Evolutionary conservation across 2,329 filamentous ascomycete genomes (phyloP).

Genomic region (Cercospora sp.): DNA sequence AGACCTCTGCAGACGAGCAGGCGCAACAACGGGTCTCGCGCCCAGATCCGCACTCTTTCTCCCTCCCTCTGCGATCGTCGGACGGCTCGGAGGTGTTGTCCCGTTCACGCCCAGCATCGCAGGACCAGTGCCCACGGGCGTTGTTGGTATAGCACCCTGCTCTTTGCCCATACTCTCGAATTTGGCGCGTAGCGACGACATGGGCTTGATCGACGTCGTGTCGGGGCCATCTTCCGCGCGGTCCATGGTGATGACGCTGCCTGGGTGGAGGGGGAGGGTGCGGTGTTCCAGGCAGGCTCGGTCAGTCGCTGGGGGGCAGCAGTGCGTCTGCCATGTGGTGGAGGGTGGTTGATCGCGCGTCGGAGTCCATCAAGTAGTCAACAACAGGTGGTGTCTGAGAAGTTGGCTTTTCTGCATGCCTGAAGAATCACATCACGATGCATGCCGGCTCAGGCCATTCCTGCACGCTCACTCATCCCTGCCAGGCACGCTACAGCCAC

Average conservation of each 20-base stretch:
- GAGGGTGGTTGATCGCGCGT: not conserved
- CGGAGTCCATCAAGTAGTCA: not conserved
- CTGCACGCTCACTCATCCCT: conserved; percentile 4
- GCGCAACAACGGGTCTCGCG: conserved; percentile 7
- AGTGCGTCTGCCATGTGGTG: conserved; percentile 8
- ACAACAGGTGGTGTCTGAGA: not conserved
- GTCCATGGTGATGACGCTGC: conserved; percentile 25
- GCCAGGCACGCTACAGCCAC: conserved; percentile 8
- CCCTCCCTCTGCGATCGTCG: conserved; percentile 14
- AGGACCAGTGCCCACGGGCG: conserved; percentile 18
- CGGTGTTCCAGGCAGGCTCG: not conserved
- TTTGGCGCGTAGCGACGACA: conserved; percentile 76
- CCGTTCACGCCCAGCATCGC: conserved; percentile 10
- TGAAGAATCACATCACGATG: conserved; percentile 7
- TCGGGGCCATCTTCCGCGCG: conserved; percentile 62
- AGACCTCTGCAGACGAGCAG: conserved; percentile 24
- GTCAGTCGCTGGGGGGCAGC: conserved; percentile 7
- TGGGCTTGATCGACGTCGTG: conserved; percentile 76
- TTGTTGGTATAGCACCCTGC: conserved; percentile 22
- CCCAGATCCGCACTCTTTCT: conserved; percentile 13
- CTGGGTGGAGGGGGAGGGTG: not conserved
- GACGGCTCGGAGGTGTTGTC: conserved; percentile 1
- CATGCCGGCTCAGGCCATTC: conserved; percentile 10
- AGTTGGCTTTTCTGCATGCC: conserved; percentile 5
- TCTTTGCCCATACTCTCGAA: conserved; percentile 69